A percentile compares a stretch with the other conserved stretches of the same genome.
phyloP scores from a whole-genome alignment of 352 stramenopile genomes.

The Globisporangium rhizosaccharum region DNA sequence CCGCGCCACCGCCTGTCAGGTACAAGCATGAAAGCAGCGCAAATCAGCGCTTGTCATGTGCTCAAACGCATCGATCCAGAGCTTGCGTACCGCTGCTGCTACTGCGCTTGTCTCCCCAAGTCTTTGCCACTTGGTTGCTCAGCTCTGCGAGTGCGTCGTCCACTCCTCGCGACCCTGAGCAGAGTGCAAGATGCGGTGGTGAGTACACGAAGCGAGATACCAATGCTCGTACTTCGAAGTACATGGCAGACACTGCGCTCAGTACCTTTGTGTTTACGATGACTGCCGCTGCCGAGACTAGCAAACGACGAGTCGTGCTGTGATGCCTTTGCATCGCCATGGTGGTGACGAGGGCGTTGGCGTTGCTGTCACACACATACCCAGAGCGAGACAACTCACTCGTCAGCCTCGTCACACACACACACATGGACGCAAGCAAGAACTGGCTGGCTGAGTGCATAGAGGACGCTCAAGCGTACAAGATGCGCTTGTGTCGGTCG shows the following conservation, averaged over 20 bases:
- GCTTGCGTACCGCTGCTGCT: slow-evolving; percentile 1
- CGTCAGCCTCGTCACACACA: neutral
- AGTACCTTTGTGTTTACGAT: slow-evolving; percentile 20
- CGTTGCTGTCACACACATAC: slow-evolving; percentile 27
- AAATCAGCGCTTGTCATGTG: neutral
- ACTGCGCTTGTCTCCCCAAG: slow-evolving; percentile 26
- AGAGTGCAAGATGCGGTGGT: neutral
- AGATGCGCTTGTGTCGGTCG: slow-evolving; percentile 42
- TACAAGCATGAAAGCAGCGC: neutral
- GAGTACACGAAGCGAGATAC: neutral
- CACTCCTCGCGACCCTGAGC: slow-evolving; percentile 29
- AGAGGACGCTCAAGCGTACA: slow-evolving; percentile 16
- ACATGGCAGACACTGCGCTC: neutral
- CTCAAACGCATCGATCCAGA: too few species aligned
- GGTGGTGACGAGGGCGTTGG: slow-evolving; percentile 30
- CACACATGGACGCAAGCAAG: neutral
- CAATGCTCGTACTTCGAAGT: neutral
- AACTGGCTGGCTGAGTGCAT: neutral
- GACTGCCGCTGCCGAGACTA: slow-evolving; percentile 9
- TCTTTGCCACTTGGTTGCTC: slow-evolving; percentile 44
- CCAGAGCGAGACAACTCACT: neutral
- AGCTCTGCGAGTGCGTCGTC: slow-evolving; percentile 58
- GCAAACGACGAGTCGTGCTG: slow-evolving; percentile 19
- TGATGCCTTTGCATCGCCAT: slow-evolving; percentile 3
- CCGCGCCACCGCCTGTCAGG: neutral